A percentile compares a stretch with the other conserved stretches of the same genome.
phyloP scores from a whole-genome alignment of 768 basidiomycete genomes.

The Lactarius tabidus region DNA sequence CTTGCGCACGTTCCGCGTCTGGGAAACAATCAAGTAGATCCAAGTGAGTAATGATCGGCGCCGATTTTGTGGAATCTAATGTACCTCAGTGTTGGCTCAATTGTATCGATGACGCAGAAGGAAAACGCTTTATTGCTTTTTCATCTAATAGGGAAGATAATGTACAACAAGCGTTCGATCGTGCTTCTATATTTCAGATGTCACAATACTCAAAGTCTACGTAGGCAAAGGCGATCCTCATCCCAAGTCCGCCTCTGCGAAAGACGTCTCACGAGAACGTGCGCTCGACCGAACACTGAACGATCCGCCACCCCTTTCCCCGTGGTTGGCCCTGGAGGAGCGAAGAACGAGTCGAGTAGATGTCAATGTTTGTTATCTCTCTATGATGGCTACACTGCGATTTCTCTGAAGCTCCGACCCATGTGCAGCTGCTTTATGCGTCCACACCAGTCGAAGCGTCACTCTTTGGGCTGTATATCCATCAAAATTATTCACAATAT shows the following conservation, averaged over 20 bases:
- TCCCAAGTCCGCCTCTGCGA: slow-evolving; percentile 49
- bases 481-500: slow-evolving; percentile 90
- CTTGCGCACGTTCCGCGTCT: slow-evolving; percentile 47
- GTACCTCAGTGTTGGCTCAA: slow-evolving; percentile 23
- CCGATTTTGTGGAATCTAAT: slow-evolving; percentile 19
- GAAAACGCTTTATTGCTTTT: slow-evolving; percentile 88
- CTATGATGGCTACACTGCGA: background rate
- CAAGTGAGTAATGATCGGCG: slow-evolving; percentile 24
- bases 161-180: slow-evolving; percentile 89
- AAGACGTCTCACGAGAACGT: slow-evolving; percentile 59
- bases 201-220: slow-evolving; percentile 4
- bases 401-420: background rate
- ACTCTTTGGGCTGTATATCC: slow-evolving; percentile 83
- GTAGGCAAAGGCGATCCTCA: slow-evolving; percentile 75
- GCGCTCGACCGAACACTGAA: slow-evolving; percentile 51
- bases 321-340: slow-evolving; percentile 54
- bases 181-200: background rate
- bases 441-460: slow-evolving; percentile 91
- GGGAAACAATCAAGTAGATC: slow-evolving; percentile 36
- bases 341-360: slow-evolving; percentile 71
- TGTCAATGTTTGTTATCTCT: slow-evolving; percentile 52
- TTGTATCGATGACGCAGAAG: slow-evolving; percentile 74
- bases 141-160: slow-evolving; percentile 86
- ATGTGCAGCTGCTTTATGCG: slow-evolving; percentile 59
- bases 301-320: slow-evolving; percentile 55